Evolutionary conservation across 108 stramenopile species (phyloP), one percentile per base, ranked within the genome.

Genomic region (Epipyxis sp.): DNA sequence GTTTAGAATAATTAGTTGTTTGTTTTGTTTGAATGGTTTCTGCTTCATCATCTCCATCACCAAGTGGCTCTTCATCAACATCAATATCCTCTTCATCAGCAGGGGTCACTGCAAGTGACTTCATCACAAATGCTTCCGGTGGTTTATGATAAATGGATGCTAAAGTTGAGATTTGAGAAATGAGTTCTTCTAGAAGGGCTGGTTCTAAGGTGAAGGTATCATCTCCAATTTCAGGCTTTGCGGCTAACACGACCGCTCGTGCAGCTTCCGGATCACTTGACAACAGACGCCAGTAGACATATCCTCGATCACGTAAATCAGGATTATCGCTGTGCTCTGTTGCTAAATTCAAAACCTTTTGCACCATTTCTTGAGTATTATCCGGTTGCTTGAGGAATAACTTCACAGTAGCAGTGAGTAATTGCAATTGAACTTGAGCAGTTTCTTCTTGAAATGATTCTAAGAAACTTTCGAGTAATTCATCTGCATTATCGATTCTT

Each of bases 401-500:
- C 90, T 99, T 99, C 77, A 99, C 98, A 37, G 96, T 95, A 42
- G 97, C 97, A 40, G 98, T 98, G 59, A 99, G 89, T 44, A 99
- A 82, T 84, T 97, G 95, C 62, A 99, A 85, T 86, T 98, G 98
- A 37, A 99, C 98, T 40, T 92, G 90, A 0, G 96, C 91, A 34
- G 80, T 83, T 54, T 95, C 94, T 68, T 97, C 96, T 79, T 91
- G 90, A 84, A 97, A 97, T 2, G 94, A 89, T 76, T 99, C 96
- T 44, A 99, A 80, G 88, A 98, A 99, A 71, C 90, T 91, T 69
- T 98, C 97, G 32, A 99, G 86, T 40, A 98, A 88, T 81, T 99
- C 97, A 81, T 97, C 97, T 3, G 98, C 98, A 84, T 98, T 98
- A 82, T 98, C 98, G 69, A 99, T 98, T 61, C 95, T 94, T 82